A percentile compares a stretch with the other conserved stretches of the same genome.
Evolutionary conservation across 2,329 filamentous ascomycete genomes (phyloP).

Genomic region (Pseudopyricularia javanii): DNA sequence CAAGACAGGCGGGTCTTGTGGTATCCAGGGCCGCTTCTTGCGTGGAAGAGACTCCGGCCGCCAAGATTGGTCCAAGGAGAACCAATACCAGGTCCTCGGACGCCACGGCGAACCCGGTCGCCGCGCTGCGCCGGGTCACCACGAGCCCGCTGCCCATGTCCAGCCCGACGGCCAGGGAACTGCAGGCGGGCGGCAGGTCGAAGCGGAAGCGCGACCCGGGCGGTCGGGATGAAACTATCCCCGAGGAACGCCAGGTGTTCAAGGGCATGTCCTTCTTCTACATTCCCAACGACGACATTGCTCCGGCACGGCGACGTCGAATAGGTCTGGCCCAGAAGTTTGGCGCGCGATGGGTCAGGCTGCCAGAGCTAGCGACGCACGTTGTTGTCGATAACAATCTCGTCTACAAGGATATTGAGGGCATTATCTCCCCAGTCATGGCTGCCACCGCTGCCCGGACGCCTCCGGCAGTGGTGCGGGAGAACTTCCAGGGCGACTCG

Average conservation of each 20-base stretch:
- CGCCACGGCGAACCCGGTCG: constrained; percentile 10
- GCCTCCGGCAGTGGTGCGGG: constrained; percentile 45
- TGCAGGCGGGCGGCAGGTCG: constrained; percentile 4
- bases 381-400: constrained; percentile 65
- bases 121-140: constrained; percentile 13
- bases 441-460: constrained; percentile 7
- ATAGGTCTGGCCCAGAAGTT: constrained; percentile 65
- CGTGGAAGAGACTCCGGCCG: constrained; percentile 17
- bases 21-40: constrained; percentile 9
- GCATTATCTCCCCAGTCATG: constrained; percentile 31
- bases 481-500: constrained; percentile 58
- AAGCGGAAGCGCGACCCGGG: constrained; percentile 29
- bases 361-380: constrained; percentile 55
- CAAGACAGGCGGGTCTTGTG: neutral
- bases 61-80: neutral
- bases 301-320: constrained; percentile 51
- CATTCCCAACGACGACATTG: constrained; percentile 67
- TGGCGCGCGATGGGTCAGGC: constrained; percentile 59
- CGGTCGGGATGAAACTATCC: constrained; percentile 22
- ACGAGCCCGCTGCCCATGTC: constrained; percentile 17
- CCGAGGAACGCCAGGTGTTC: constrained; percentile 46
- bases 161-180: neutral
- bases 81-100: constrained; percentile 6
- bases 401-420: constrained; percentile 49
- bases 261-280: constrained; percentile 57